phyloP scores from a whole-genome alignment of 2,329 filamentous ascomycete genomes.

The Clarireedia homoeocarpa region DNA sequence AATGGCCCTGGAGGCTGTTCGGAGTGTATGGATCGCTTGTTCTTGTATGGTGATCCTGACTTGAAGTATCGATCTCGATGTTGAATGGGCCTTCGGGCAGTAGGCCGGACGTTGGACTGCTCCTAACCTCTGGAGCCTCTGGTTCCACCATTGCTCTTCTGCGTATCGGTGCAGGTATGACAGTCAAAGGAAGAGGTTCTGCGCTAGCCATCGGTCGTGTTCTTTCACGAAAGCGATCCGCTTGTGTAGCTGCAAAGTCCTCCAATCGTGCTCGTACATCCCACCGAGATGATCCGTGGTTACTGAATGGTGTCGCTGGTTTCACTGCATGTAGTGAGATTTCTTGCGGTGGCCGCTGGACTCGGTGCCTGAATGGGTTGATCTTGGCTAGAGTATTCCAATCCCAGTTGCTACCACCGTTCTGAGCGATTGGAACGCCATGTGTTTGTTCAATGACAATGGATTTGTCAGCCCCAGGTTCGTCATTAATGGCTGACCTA shows the following conservation, averaged over 20 bases:
- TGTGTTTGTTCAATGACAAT: conserved; percentile 21
- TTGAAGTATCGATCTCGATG: neutral
- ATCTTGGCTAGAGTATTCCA: conserved; percentile 20
- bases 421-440: conserved; percentile 6
- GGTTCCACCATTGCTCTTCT: conserved; percentile 47
- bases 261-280: conserved; percentile 50
- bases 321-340: conserved; percentile 25
- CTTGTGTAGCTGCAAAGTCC: conserved; percentile 53
- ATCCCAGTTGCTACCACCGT: conserved; percentile 4
- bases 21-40: conserved; percentile 24
- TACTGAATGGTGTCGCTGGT: conserved; percentile 10
- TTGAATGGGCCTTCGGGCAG: neutral
- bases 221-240: conserved; percentile 50
- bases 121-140: conserved; percentile 35
- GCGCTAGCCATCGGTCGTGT: conserved; percentile 47
- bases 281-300: conserved; percentile 35
- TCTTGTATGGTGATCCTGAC: conserved; percentile 8
- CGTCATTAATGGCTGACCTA: conserved; percentile 6
- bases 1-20: conserved; percentile 16
- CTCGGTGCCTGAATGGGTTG: conserved; percentile 25
- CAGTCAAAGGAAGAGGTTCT: conserved; percentile 47
- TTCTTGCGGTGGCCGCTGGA: conserved; percentile 26
- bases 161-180: conserved; percentile 55
- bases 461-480: conserved; percentile 13
- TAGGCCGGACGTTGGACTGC: neutral